Base-by-base conservation (phyloP, 2,329 filamentous ascomycete genomes). In the Fusarium phyllophilum region DNA sequence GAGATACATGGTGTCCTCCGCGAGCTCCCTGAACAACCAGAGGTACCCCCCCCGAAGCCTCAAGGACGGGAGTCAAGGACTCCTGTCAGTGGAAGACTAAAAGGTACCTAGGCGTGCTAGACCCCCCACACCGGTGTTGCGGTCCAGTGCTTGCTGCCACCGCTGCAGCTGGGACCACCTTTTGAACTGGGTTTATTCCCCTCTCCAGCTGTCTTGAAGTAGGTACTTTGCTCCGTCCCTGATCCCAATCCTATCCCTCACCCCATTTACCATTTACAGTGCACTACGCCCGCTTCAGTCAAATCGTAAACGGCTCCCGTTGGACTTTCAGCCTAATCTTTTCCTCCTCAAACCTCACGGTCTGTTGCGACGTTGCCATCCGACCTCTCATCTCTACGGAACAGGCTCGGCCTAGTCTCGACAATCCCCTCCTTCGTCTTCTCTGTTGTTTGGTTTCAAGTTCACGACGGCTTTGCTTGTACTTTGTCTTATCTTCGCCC, bases 281-380 rank as follows among this genome's bases (percentile, higher is more conserved):
- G 62, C 66, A 58, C 68, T 72, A 68, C 73, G 62, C 62, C 70
- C 71, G 55, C 71, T 74, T 74, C 70, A 74, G 67, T 48, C 71
- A 74, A 63, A 33, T 72, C 67, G 45, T 48, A 72, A 74, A 68
- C 58, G 62, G 66, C 64, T 55, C 62, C 48, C 51, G 58, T 52
- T 66, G 51, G 39, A 67, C 63, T 75, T 65, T 72, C 66, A 70
- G 67, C 67, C 67, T 70, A 60, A 70, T 59, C 66, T 36, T 70
- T 70, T 55, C 45, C 26, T 66, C 46, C 42, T 61, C 70, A 74
- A 64, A 46, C 46, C 60, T 74, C 51, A 59, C 57, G 69, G 63
- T 44, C 59, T 45, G 62, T 64, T 51, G 45, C 59, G 70, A 59
- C 36, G 59, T 70, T 70, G 55, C 63, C 70, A 74, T 61, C 49